Evolutionary conservation across 164 flowering plant species (phyloP), one percentile per base, ranked within the genome.

Genomic region (Magnolia officinalis): DNA sequence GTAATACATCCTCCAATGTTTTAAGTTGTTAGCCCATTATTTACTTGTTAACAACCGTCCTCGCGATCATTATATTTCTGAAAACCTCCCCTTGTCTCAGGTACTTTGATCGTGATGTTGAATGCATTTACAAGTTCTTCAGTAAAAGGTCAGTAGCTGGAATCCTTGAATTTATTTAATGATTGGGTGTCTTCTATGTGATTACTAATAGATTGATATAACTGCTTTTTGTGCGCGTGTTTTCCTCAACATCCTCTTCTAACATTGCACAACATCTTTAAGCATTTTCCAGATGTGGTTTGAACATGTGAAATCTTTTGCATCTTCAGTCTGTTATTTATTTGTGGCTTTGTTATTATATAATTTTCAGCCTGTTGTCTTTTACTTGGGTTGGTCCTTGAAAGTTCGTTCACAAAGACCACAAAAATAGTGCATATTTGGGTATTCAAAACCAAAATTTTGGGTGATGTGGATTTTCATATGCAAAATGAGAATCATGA

Each of bases 51-150:
- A 10, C n/a, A 31, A 18, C 31, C 29, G 16, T 68, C 19, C 71
- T 20, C 18, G 6, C 19, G 4, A 10, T 68, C 2, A 26, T 3
- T 23, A 31, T 19, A 58, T 66, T 63, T 50, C 19, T 26, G 11
- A 20, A 66, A 6, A 14, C 29, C 8, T 72, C 74, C 20, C 8
- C 66, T 11, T 55, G 50, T 79, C 82, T 77, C 83, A 96, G 99
- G 98, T 96, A 96, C 84, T 96, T 96, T 74, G 99, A 96, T 76
- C 98, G 97, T 82, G 99, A 94, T 87, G 90, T 92, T 73, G 94
- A 94, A 76, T 96, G 99, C 87, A 83, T 96, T 75, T 88, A 85
- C 64, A 95, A 92, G 86, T 95, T 93, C 82, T 95, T 95, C 78
- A 65, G 84, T 11, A 95, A 88, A 82, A 90, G 98, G 99, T 93